Conservation (phyloP, 2,329 filamentous ascomycete species). For the Lachnellula arida region DNA sequence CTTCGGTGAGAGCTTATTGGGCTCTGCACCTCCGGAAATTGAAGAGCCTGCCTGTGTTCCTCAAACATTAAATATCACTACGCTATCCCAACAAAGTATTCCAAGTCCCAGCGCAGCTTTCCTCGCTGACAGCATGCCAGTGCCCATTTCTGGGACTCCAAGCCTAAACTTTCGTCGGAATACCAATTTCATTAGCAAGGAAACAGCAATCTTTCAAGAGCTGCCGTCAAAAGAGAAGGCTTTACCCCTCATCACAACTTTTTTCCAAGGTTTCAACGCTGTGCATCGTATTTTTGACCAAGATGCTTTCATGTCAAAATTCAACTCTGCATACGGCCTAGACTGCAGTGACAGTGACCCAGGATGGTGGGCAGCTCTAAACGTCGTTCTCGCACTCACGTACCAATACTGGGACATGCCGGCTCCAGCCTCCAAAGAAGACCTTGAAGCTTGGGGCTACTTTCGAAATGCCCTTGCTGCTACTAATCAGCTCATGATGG, state of each 20-base stretch:
- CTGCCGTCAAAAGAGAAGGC: slow-evolving; percentile 12
- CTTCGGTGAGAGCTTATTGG: neutral
- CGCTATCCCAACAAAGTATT: neutral
- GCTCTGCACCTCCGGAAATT: neutral
- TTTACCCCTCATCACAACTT: slow-evolving; percentile 11
- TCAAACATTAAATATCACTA: neutral
- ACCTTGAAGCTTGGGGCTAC: slow-evolving; percentile 13
- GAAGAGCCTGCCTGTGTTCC: neutral
- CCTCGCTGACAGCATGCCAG: neutral
- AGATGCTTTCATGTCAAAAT: slow-evolving; percentile 12
- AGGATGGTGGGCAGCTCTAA: slow-evolving; percentile 22
- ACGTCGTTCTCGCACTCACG: slow-evolving; percentile 20
- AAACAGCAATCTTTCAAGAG: slow-evolving; percentile 6
- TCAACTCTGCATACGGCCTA: slow-evolving; percentile 5
- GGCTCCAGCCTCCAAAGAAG: slow-evolving; percentile 4
- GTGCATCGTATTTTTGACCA: slow-evolving; percentile 16
- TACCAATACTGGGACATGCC: slow-evolving; percentile 11
- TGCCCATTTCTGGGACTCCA: neutral
- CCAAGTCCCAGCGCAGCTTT: neutral
- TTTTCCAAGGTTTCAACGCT: slow-evolving; percentile 12
- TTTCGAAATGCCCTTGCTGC: slow-evolving; percentile 13
- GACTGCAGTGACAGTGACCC: slow-evolving; percentile 10
- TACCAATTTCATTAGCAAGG: slow-evolving; percentile 5
- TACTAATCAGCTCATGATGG: slow-evolving; percentile 11
- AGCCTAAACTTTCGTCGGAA: neutral